phyloP scores from a whole-genome alignment of 1,139 yeast species.

The Sugiyamaella paludigena region DNA sequence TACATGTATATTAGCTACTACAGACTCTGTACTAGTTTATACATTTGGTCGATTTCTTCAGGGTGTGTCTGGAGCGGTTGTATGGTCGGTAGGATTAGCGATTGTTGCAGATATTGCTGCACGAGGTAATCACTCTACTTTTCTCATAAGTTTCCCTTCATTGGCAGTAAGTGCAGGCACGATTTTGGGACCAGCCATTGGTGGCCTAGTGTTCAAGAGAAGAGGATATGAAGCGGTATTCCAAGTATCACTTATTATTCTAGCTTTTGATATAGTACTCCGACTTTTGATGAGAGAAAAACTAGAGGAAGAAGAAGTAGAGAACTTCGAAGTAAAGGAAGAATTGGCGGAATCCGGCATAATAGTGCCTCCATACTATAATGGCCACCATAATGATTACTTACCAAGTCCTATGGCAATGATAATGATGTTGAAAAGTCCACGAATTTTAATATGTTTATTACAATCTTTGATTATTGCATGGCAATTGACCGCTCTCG shows the following conservation, averaged over 20 bases:
- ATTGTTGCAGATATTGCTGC: conserved; percentile 36
- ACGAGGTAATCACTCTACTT: conserved; percentile 27
- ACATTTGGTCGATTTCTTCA: conserved; percentile 38
- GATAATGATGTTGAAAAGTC: conserved; percentile 20
- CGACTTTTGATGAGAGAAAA: conserved; percentile 37
- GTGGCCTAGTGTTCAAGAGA: conserved; percentile 37
- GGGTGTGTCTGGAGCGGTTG: conserved; percentile 38
- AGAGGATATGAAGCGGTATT: conserved; percentile 39
- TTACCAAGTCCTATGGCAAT: not conserved
- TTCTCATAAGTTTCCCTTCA: conserved; percentile 36
- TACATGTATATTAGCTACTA: conserved; percentile 33
- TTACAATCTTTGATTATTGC: conserved; percentile 33
- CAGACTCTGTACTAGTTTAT: conserved; percentile 31
- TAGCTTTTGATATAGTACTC: conserved; percentile 34
- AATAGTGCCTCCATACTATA: no score
- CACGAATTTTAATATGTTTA: conserved; percentile 30
- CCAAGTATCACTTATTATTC: conserved; percentile 35
- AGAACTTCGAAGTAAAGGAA: not conserved
- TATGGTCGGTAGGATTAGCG: conserved; percentile 42
- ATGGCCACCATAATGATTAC: no score
- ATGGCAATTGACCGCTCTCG: conserved; percentile 37
- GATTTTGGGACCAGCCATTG: conserved; percentile 39
- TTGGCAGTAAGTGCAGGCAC: conserved; percentile 35
- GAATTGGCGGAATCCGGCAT: not conserved
- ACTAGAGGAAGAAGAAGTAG: not conserved